Conservation (phyloP, 176 grass and related monocot genomes). For the Carex myosuroides region DNA sequence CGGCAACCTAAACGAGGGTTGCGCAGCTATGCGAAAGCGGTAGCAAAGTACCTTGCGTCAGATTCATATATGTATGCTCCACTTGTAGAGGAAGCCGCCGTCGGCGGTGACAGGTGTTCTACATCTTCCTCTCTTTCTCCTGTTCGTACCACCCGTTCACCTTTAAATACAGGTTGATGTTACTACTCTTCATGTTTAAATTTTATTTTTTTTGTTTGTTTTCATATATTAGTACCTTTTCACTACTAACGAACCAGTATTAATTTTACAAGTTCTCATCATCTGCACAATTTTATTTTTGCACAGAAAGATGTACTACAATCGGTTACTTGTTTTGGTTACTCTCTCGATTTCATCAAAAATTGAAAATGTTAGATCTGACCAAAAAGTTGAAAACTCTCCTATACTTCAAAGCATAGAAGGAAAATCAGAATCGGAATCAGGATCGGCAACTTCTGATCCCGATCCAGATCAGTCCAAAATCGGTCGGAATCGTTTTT, state of each 20-base stretch:
- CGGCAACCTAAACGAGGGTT: background rate
- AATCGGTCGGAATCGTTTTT: too few relatives aligned
- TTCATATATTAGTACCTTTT: background rate
- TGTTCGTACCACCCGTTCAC: background rate
- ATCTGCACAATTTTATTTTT: background rate
- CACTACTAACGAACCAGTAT: background rate
- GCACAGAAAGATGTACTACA: too few relatives aligned
- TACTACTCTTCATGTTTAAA: background rate
- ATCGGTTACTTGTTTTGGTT: too few relatives aligned
- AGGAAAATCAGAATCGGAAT: too few relatives aligned
- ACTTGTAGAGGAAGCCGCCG: background rate
- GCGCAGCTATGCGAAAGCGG: constrained; percentile 18
- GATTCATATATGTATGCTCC: constrained; percentile 41
- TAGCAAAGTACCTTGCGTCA: constrained; percentile 22
- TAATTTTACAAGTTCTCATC: background rate
- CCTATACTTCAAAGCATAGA: too few relatives aligned
- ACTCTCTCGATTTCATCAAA: too few relatives aligned
- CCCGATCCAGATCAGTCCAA: too few relatives aligned
- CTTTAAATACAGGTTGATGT: background rate
- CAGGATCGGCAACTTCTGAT: too few relatives aligned
- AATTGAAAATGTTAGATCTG: background rate
- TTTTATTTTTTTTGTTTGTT: background rate
- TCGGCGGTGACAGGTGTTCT: background rate
- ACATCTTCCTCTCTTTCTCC: background rate
- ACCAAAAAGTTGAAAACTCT: background rate